Base-by-base conservation (phyloP, 331 rosid species). In the Phaseolus coccineus region DNA sequence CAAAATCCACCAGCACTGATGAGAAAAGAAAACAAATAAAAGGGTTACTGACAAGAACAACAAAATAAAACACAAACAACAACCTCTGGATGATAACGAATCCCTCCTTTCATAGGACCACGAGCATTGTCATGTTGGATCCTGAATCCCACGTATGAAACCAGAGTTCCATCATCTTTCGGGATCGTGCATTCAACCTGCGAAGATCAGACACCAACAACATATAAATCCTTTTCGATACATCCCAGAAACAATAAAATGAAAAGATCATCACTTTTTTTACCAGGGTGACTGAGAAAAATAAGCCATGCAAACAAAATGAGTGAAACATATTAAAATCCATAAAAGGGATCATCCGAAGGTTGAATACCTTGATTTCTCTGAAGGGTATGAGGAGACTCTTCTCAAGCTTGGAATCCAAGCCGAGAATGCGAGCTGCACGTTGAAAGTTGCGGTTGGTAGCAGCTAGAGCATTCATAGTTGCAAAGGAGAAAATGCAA, bases 61-160 rank as follows among this genome's bases (percentile, higher is more conserved):
- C 6, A 52, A 11, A 53, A 73, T 42, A 77, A 1, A 24, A 59
- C 0, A 66, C 3, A 73, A 50, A 3, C 62, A 2, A 19, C 22
- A 10, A 55, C 90, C 88, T 87, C 90, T 1, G 87, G 90, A 59
- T 84, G 90, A 71, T 82, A 87, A n/a, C 90, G 87, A 72, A 87
- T 84, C 47, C 90, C 90, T 63, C 90, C 90, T 53, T 87, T 87
- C 90, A 87, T 87, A 27, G 90, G 90, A 53, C 90, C 90, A 55
- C 87, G 87, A 69, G 90, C 87, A 80, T 87, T 87, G 76, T 87
- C 90, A 64, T 87, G 90, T 48, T 87, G 90, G 75, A 87, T 72
- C 73, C 90, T 84, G 24, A 82, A 87, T 14, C 90, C 90, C 24
- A 87, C 85, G 37, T 84, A 87, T 3, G 90, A 82, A 64, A 37